These are phyloP conservation scores for Chalciporus sp. DNA, from an alignment of 1,284 basidiomycete species.

Conservation along the genomic window DNA sequence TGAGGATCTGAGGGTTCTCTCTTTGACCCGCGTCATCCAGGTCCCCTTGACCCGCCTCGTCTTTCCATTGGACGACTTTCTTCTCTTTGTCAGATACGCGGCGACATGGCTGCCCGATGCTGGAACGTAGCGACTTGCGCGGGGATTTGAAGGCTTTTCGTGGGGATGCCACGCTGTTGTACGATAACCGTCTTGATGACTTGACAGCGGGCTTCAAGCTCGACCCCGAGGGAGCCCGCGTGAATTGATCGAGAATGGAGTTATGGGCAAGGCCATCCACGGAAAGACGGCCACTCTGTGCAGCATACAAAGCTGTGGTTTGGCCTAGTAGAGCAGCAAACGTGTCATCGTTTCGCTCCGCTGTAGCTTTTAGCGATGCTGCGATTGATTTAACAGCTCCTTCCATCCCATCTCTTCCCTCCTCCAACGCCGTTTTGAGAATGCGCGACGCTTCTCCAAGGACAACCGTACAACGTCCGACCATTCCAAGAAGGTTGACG, in stretches of 20 bases:
- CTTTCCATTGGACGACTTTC: constrained; percentile 89
- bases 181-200: constrained; percentile 49
- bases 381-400: constrained; percentile 48
- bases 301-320: constrained; percentile 56
- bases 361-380: constrained; percentile 53
- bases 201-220: constrained; percentile 45
- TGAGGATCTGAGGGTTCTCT: constrained; percentile 46
- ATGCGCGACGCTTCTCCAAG: constrained; percentile 65
- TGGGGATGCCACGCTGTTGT: constrained; percentile 48
- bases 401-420: constrained; percentile 43
- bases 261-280: constrained; percentile 52
- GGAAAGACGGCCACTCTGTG: constrained; percentile 34
- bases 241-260: constrained; percentile 33
- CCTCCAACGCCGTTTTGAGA: constrained; percentile 51
- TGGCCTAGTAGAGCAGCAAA: constrained; percentile 68
- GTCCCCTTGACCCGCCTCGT: constrained; percentile 83
- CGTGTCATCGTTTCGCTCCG: constrained; percentile 66
- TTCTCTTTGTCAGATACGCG: constrained; percentile 65
- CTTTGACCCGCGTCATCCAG: constrained; percentile 69
- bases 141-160: constrained; percentile 57
- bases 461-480: constrained; percentile 79
- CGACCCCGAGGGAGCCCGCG: constrained; percentile 47
- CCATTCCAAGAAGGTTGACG: constrained; percentile 72
- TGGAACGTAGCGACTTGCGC: constrained; percentile 70
- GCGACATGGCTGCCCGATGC: constrained; percentile 61